These are phyloP conservation scores for Scutellaria barbata DNA, from an alignment of 257 asterid species.

Conservation along the genomic window DNA sequence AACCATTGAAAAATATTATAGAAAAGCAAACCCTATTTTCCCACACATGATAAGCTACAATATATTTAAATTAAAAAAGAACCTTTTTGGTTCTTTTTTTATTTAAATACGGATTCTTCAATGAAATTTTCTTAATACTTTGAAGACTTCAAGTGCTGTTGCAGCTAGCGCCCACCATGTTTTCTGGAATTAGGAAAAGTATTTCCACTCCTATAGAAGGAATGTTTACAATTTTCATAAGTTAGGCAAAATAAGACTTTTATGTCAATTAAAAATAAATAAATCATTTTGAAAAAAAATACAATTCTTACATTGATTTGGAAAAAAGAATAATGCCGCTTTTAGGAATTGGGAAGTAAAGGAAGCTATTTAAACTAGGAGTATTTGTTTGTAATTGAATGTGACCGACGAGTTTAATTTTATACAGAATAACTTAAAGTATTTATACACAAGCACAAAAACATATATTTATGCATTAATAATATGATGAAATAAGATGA, in stretches of 20 bases:
- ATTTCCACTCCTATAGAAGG: neutral
- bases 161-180: constrained; percentile 33
- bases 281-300: neutral
- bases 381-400: no score
- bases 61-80: neutral
- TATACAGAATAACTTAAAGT: no score
- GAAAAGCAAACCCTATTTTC: no score
- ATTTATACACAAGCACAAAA: no score
- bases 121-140: neutral
- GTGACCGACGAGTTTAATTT: no score
- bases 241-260: constrained; percentile 31
- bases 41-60: neutral
- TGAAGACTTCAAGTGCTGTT: neutral
- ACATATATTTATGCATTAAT: no score
- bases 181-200: constrained; percentile 26
- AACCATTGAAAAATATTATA: neutral
- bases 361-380: no score
- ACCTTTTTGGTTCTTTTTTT: no score
- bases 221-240: neutral
- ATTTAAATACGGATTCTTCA: neutral
- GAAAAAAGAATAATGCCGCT: no score
- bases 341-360: no score
- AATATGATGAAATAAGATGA: no score
- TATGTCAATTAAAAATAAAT: neutral
- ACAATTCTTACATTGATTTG: no score